Evolutionary conservation across 345 rosid genomes (phyloP), one percentile per base, ranked within the genome.

Genomic region (Rhizophora apiculata): DNA sequence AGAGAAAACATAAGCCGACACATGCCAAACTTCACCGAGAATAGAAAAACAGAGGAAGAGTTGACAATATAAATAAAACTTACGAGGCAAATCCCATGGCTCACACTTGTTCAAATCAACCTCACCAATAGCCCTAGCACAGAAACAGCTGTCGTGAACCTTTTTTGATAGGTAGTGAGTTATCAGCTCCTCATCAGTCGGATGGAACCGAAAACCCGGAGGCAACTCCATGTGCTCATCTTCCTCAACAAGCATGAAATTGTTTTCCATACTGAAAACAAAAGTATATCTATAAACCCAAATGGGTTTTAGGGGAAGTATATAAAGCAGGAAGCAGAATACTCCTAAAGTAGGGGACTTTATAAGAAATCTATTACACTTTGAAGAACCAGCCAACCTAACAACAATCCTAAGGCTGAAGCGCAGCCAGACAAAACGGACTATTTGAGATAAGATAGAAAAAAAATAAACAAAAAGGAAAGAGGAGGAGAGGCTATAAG

Each of bases 41-140:
- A 24, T 13, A 29, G 5, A 21, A 53, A 36, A 39, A 62, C 29
- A 59, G 68, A 68, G 63, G 62, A 49, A 58, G 21, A 34, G 2
- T 10, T 0, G 58, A 5, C 13, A 19, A 3, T 8, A 8, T 9
- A 10, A 5, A 55, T 55, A 22, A 22, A 9, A 68, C 84, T 78
- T 80, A 86, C 90, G 0, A 58, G 88, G 90, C 81, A 86, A 82
- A 71, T 86, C 90, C 90, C 90, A 86, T 21, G 90, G 90, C 71
- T 86, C 90, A 60, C 81, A 81, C 78, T 82, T 86, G 83, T 86
- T 86, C 82, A 86, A 81, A 77, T 86, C 90, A 32, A 79, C 90
- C 71, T 86, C 85, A 34, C 84, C 90, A 63, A 86, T 81, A 27
- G 90, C 90, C 65, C 48, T 82, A 31, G 86, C 82, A 60, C 39